Percentiles rank a stretch among this genome's conserved stretches.
phyloP scores from a whole-genome alignment of 352 stramenopile species.

The Globisporangium barbulae region DNA sequence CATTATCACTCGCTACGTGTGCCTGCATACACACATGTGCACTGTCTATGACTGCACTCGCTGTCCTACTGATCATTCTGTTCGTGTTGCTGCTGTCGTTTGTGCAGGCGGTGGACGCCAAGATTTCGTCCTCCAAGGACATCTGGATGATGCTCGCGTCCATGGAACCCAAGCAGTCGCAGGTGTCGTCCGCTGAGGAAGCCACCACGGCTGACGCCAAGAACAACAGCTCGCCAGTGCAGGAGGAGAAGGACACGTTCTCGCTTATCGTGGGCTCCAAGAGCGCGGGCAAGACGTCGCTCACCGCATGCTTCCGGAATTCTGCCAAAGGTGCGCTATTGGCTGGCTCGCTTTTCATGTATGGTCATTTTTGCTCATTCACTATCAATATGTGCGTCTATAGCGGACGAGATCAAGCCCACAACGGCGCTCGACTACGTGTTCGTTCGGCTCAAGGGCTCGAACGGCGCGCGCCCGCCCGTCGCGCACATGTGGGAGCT shows the following conservation, averaged over 20 bases:
- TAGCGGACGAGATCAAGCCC: conserved; percentile 83
- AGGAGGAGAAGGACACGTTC: conserved; percentile 69
- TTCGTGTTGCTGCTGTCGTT: not conserved
- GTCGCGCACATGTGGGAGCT: conserved; percentile 93
- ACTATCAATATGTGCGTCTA: not conserved
- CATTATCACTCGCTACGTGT: not conserved
- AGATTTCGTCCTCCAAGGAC: conserved; percentile 46
- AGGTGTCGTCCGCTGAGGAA: conserved; percentile 18
- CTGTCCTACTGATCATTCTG: not conserved
- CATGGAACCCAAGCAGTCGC: conserved; percentile 35
- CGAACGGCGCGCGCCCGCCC: conserved; percentile 20
- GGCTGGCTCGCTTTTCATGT: not conserved
- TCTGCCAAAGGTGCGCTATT: conserved; percentile 37
- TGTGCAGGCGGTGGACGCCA: conserved; percentile 9
- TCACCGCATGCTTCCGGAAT: conserved; percentile 70
- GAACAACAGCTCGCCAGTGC: conserved; percentile 4
- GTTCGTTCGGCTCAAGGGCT: conserved; percentile 75
- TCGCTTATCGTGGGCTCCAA: conserved; percentile 67
- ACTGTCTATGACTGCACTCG: not conserved
- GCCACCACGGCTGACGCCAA: conserved; percentile 12
- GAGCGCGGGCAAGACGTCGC: conserved; percentile 74
- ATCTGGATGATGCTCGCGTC: conserved; percentile 68
- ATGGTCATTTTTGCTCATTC: not conserved
- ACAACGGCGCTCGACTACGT: conserved; percentile 91
- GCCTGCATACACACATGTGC: not conserved